phyloP scores from a whole-genome alignment of 2,329 filamentous ascomycete genomes.

The Aureobasidium lini region DNA sequence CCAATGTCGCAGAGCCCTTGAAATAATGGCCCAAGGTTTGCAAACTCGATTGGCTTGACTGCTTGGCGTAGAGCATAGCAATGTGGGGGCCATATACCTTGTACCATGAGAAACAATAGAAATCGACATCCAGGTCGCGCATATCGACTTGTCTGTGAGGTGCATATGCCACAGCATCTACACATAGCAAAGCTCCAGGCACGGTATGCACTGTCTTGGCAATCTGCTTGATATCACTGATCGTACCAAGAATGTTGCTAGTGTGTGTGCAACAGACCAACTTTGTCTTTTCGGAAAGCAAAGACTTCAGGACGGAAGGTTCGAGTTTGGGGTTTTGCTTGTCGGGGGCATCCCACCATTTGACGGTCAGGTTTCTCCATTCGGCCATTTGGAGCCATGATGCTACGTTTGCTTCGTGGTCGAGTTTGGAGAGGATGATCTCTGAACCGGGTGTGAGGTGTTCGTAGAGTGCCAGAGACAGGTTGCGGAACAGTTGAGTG shows the following conservation, averaged over 20 bases:
- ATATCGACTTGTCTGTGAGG: conserved; percentile 67
- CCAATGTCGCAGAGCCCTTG: conserved; percentile 50
- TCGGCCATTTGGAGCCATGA: conserved; percentile 64
- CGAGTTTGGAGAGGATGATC: conserved; percentile 62
- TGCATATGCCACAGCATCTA: conserved; percentile 71
- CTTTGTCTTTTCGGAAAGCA: conserved; percentile 58
- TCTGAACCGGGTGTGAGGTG: conserved; percentile 48
- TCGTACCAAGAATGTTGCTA: conserved; percentile 65
- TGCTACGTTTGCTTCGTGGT: conserved; percentile 72
- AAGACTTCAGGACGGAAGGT: conserved; percentile 46
- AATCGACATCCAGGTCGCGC: conserved; percentile 59
- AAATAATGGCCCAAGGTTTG: conserved; percentile 60
- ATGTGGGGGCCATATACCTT: conserved; percentile 75
- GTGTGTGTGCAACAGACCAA: conserved; percentile 68
- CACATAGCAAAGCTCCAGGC: conserved; percentile 55
- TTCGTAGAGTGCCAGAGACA: conserved; percentile 50
- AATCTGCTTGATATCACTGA: conserved; percentile 55
- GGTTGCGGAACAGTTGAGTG: conserved; percentile 68
- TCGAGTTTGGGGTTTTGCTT: conserved; percentile 52
- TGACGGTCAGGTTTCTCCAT: conserved; percentile 53
- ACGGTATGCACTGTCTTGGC: conserved; percentile 44
- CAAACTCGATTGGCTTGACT: conserved; percentile 48
- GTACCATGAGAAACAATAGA: conserved; percentile 76
- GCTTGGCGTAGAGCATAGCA: conserved; percentile 60
- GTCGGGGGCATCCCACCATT: conserved; percentile 54